These are phyloP conservation scores for Helminthosporium solani DNA, from an alignment of 2,329 filamentous ascomycete genomes.

Conservation along the genomic window DNA sequence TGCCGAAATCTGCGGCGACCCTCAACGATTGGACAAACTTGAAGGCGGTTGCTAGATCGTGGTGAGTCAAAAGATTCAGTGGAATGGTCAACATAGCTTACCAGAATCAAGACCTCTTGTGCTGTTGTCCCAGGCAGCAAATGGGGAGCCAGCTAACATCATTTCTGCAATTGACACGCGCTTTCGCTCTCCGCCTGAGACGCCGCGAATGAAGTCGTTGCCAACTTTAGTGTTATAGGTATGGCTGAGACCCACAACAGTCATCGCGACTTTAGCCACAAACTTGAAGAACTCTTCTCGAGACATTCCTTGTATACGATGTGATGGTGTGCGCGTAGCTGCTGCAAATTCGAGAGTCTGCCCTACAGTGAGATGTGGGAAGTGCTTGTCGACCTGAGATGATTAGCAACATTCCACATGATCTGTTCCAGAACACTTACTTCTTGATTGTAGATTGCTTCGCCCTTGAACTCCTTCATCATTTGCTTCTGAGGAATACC, in stretches of 20 bases:
- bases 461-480: slow-evolving; percentile 51
- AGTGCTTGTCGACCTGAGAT: slow-evolving; percentile 51
- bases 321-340: slow-evolving; percentile 52
- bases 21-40: slow-evolving; percentile 59
- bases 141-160: slow-evolving; percentile 42
- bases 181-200: slow-evolving; percentile 63
- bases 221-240: slow-evolving; percentile 58
- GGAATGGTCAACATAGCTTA: no score
- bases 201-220: slow-evolving; percentile 61
- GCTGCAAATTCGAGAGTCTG: slow-evolving; percentile 60
- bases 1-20: slow-evolving; percentile 51
- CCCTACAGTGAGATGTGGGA: slow-evolving; percentile 57
- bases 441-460: slow-evolving; percentile 50
- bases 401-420: background rate
- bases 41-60: slow-evolving; percentile 52
- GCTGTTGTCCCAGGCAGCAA: slow-evolving; percentile 50
- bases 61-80: background rate
- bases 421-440: slow-evolving; percentile 1
- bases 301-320: slow-evolving; percentile 37
- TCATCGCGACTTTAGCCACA: slow-evolving; percentile 54
- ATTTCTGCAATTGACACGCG: slow-evolving; percentile 62
- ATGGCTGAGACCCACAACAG: slow-evolving; percentile 56
- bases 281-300: slow-evolving; percentile 50
- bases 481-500: slow-evolving; percentile 50
- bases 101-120: slow-evolving; percentile 42